Evolutionary conservation across 2,329 filamentous ascomycete species (phyloP).

Genomic region (Tolypocladium cylindrosporum): DNA sequence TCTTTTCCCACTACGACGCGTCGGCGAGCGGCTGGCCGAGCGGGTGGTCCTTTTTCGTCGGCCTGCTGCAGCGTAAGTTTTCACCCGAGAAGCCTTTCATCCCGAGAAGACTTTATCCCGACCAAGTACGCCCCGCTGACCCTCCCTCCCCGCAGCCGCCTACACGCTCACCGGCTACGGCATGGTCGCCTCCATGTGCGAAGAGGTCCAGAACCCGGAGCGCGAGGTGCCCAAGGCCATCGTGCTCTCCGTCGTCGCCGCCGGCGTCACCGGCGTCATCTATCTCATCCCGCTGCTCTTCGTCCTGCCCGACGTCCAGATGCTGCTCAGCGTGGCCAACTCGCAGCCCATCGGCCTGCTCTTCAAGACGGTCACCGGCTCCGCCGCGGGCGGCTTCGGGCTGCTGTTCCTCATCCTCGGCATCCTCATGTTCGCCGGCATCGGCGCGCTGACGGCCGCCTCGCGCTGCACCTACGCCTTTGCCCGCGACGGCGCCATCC

Average conservation of each 20-base stretch:
- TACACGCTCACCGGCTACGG: slow-evolving; percentile 37
- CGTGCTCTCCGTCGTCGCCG: slow-evolving; percentile 55
- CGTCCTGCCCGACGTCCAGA: slow-evolving; percentile 57
- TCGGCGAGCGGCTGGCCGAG: slow-evolving; percentile 58
- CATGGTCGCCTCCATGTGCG: slow-evolving; percentile 44
- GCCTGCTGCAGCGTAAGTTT: slow-evolving; percentile 36
- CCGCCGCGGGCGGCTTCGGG: slow-evolving; percentile 62
- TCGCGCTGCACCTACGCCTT: slow-evolving; percentile 69
- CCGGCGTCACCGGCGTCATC: slow-evolving; percentile 49
- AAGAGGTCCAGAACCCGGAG: slow-evolving; percentile 51
- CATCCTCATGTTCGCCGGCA: slow-evolving; percentile 67
- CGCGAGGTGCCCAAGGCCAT: slow-evolving; percentile 58
- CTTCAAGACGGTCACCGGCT: slow-evolving; percentile 68
- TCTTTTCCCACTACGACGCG: slow-evolving; percentile 61
- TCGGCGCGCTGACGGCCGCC: slow-evolving; percentile 64
- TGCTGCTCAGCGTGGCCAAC: slow-evolving; percentile 55
- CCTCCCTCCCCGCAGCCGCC: slow-evolving; percentile 24
- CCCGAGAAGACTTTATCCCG: neutral
- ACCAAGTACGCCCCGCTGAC: neutral
- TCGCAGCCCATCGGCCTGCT: slow-evolving; percentile 67
- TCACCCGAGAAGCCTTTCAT: too few relatives aligned
- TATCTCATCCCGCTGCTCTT: slow-evolving; percentile 70
- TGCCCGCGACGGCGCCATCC: slow-evolving; percentile 64
- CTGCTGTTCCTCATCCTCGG: slow-evolving; percentile 67
- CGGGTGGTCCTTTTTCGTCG: slow-evolving; percentile 49